Percentiles rank a stretch among this genome's conserved stretches.
Evolutionary conservation across 352 stramenopile species (phyloP).

Genomic region (Globisporangium yorkense): DNA sequence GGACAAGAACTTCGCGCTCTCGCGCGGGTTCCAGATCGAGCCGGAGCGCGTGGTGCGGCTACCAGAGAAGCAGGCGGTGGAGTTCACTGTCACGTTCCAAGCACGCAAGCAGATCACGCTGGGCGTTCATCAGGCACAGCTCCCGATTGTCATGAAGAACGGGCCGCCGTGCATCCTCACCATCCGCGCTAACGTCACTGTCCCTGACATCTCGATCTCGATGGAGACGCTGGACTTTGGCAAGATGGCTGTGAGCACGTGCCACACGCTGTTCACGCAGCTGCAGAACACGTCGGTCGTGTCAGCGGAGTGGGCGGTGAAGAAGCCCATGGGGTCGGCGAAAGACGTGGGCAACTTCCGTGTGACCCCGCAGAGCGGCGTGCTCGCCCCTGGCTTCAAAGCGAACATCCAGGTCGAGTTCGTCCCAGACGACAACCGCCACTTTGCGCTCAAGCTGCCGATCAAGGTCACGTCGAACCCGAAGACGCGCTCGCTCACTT

Average conservation of each 20-base stretch:
- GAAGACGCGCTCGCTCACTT: constrained; percentile 68
- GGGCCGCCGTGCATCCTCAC: constrained; percentile 83
- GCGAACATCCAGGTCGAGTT: constrained; percentile 91
- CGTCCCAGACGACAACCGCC: constrained; percentile 70
- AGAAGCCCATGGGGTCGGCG: constrained; percentile 81
- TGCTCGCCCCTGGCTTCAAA: constrained; percentile 67
- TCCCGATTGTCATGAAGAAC: constrained; percentile 89
- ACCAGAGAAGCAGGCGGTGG: constrained; percentile 81
- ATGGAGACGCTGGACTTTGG: constrained; percentile 88
- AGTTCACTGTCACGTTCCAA: constrained; percentile 91
- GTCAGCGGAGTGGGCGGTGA: constrained; percentile 87
- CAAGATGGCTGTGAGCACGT: constrained; percentile 82
- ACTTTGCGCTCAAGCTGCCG: constrained; percentile 80
- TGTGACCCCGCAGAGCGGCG: constrained; percentile 64
- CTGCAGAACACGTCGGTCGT: constrained; percentile 90
- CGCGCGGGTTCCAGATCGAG: constrained; percentile 89
- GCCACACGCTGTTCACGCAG: constrained; percentile 86
- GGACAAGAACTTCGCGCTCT: constrained; percentile 88
- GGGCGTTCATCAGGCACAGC: constrained; percentile 67
- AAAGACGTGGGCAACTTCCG: constrained; percentile 81
- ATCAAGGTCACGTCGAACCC: constrained; percentile 84
- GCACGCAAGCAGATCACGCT: constrained; percentile 82
- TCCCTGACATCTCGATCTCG: constrained; percentile 87
- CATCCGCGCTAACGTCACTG: constrained; percentile 85
- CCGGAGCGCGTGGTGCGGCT: constrained; percentile 91